Conservation (phyloP, 2,329 filamentous ascomycete genomes). For the Talaromyces funiculosus region DNA sequence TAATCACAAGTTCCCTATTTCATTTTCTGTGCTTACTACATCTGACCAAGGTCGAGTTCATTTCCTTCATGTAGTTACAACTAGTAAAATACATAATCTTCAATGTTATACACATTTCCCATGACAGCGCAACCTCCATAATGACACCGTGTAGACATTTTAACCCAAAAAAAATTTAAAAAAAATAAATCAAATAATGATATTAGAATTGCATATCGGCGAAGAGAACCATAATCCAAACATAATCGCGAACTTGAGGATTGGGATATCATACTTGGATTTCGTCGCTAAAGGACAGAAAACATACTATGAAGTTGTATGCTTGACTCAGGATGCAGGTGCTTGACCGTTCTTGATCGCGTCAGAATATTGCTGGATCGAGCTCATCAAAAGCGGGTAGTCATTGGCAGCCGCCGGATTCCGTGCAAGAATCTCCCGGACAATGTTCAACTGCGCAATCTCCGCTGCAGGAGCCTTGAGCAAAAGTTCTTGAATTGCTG, state of each 20-base stretch:
- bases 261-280: not conserved
- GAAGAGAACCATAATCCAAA: not conserved
- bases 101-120: slow-evolving; percentile 17
- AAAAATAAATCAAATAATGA: too few relatives aligned
- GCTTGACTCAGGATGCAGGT: not conserved
- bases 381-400: slow-evolving; percentile 38
- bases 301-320: too few relatives aligned
- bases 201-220: not conserved
- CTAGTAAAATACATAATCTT: not conserved
- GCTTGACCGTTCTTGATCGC: slow-evolving; percentile 1
- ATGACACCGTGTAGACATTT: not conserved
- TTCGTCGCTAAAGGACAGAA: slow-evolving; percentile 1
- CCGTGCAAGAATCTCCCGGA: slow-evolving; percentile 61
- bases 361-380: slow-evolving; percentile 27
- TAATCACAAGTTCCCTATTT: slow-evolving; percentile 4
- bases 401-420: slow-evolving; percentile 63
- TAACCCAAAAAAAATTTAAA: not conserved
- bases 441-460: slow-evolving; percentile 66
- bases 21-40: not conserved
- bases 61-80: not conserved
- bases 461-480: slow-evolving; percentile 64
- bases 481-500: slow-evolving; percentile 64
- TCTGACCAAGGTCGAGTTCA: not conserved
- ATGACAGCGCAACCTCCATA: not conserved
- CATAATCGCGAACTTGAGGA: not conserved